A percentile compares a stretch with the other conserved stretches of the same genome.
phyloP scores from a whole-genome alignment of 129 eudicot genomes.

The Rutidosis leptorrhynchoides region DNA sequence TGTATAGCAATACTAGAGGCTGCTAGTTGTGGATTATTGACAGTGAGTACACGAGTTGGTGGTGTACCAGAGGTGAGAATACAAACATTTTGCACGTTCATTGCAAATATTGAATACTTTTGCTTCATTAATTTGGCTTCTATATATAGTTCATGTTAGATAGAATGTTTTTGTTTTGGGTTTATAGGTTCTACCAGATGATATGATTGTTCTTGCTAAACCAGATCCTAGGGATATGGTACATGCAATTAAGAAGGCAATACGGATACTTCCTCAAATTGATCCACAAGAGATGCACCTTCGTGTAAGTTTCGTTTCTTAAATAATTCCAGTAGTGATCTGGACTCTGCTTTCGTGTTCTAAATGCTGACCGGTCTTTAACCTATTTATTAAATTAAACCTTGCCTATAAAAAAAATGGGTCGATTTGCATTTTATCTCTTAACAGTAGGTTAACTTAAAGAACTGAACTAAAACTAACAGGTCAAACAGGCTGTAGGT shows the following conservation, averaged over 20 bases:
- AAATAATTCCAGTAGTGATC: constrained; percentile 3
- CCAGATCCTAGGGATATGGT: constrained; percentile 98
- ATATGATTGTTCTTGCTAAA: constrained; percentile 93
- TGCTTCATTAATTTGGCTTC: constrained; percentile 10
- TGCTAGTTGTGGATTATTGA: constrained; percentile 93
- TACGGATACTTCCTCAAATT: constrained; percentile 74
- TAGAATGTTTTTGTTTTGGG: neutral
- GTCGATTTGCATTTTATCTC: neutral
- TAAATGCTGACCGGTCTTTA: neutral
- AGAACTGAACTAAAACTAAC: neutral
- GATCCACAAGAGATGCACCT: constrained; percentile 96
- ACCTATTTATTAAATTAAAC: neutral
- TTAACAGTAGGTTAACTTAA: neutral
- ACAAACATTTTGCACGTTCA: constrained; percentile 12
- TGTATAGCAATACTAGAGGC: constrained; percentile 99
- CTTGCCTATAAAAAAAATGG: neutral
- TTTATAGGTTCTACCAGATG: constrained; percentile 89
- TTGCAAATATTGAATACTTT: constrained; percentile 9
- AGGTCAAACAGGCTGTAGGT: neutral
- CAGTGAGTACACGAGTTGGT: constrained; percentile 97
- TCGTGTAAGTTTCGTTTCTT: constrained; percentile 49
- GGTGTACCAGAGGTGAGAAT: constrained; percentile 98
- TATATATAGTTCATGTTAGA: neutral
- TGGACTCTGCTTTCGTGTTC: neutral
- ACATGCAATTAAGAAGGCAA: constrained; percentile 73